These are phyloP conservation scores for Tubosaeta sp. DNA, from an alignment of 768 basidiomycete species.

Conservation along the genomic window DNA sequence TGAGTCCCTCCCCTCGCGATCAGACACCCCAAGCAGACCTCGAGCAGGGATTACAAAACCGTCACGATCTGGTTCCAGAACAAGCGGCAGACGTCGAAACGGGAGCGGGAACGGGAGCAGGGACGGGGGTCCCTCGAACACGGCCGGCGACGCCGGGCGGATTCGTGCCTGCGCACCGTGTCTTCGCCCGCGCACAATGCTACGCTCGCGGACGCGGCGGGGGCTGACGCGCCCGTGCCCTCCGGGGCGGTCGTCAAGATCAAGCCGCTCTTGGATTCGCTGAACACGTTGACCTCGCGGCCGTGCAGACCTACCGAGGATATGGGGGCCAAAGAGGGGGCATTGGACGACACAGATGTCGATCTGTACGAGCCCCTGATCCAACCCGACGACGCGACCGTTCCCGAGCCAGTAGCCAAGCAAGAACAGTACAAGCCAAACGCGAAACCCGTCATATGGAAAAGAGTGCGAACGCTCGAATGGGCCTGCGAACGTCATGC, in stretches of 20 bases:
- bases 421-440: conserved; percentile 8
- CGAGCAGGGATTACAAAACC: conserved; percentile 40
- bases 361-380: neutral
- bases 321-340: neutral
- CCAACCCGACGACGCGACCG: neutral
- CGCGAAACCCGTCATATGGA: conserved; percentile 6
- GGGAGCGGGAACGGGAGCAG: too few relatives aligned
- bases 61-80: conserved; percentile 82
- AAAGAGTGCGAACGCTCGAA: conserved; percentile 35
- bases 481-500: conserved; percentile 42
- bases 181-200: conserved; percentile 29
- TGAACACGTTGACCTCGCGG: conserved; percentile 14
- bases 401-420: conserved; percentile 1
- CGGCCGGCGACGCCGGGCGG: conserved; percentile 1
- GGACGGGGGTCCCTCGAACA: too few relatives aligned
- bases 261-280: conserved; percentile 19
- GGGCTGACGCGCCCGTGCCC: neutral
- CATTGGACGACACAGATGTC: neutral
- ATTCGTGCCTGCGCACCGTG: conserved; percentile 25
- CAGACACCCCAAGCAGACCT: neutral
- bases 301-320: conserved; percentile 1
- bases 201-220: conserved; percentile 13
- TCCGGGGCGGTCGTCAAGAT: conserved; percentile 16
- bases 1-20: conserved; percentile 8
- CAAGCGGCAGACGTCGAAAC: conserved; percentile 57